Evolutionary conservation across 2,329 filamentous ascomycete genomes (phyloP).

Genomic region (Epichloe hybrida): DNA sequence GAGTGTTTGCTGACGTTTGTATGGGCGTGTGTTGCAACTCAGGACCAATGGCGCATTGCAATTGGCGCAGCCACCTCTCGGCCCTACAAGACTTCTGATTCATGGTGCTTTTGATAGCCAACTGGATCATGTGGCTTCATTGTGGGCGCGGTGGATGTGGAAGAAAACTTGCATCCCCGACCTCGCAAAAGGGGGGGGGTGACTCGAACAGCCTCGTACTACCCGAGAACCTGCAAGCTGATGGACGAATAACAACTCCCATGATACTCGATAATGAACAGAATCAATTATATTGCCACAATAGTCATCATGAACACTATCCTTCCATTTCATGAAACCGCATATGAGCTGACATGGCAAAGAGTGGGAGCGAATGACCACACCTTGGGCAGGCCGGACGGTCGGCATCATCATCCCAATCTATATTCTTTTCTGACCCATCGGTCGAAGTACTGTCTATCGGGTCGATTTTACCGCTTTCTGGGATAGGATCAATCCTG

Average conservation of each 20-base stretch:
- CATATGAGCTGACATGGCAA: constrained; percentile 43
- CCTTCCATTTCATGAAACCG: constrained; percentile 22
- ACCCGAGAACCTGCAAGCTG: background rate
- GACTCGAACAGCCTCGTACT: background rate
- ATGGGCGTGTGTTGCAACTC: background rate
- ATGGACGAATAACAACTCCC: background rate
- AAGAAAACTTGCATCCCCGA: background rate
- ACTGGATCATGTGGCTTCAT: background rate
- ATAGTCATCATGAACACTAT: background rate
- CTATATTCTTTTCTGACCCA: constrained; percentile 9
- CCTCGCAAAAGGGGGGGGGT: background rate
- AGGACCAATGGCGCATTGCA: background rate
- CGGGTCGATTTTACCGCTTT: constrained; percentile 10
- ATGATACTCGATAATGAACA: background rate
- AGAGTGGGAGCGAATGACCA: constrained; percentile 38
- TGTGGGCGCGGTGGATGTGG: background rate
- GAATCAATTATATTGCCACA: too few species aligned
- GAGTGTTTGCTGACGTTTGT: constrained; percentile 2
- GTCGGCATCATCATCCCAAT: constrained; percentile 20
- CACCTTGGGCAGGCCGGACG: constrained; percentile 30
- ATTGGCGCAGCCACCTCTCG: background rate
- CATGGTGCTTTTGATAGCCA: background rate
- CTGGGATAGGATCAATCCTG: constrained; percentile 31
- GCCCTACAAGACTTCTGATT: background rate
- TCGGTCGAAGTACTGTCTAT: constrained; percentile 14